Evolutionary conservation across 1,139 yeast genomes (phyloP).

Genomic region (Yamadazyma mexicana): DNA sequence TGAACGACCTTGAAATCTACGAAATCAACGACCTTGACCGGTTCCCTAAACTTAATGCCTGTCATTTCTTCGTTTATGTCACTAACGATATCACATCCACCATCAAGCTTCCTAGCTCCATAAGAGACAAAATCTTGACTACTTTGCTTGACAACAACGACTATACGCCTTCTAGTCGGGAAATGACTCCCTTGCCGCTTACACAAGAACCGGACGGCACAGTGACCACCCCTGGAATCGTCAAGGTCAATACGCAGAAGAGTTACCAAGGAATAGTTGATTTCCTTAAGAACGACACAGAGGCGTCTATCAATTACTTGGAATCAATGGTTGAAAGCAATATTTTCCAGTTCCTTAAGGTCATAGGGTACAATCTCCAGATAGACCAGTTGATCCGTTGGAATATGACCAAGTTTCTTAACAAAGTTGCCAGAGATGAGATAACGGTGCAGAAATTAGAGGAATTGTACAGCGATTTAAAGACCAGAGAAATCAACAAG

Average conservation of each 20-base stretch:
- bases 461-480: constrained; percentile 18
- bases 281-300: constrained; percentile 31
- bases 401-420: constrained; percentile 25
- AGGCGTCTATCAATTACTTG: constrained; percentile 32
- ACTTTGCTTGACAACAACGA: constrained; percentile 43
- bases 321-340: constrained; percentile 36
- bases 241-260: constrained; percentile 36
- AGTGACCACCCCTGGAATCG: constrained; percentile 21
- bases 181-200: constrained; percentile 26
- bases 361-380: constrained; percentile 28
- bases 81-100: constrained; percentile 25
- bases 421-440: constrained; percentile 12
- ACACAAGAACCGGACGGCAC: constrained; percentile 16
- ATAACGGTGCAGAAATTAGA: constrained; percentile 12
- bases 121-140: constrained; percentile 27
- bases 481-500: constrained; percentile 23
- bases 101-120: constrained; percentile 18
- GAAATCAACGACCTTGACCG: constrained; percentile 27
- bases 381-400: constrained; percentile 22
- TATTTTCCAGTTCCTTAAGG: constrained; percentile 34
- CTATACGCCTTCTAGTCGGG: constrained; percentile 38
- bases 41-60: constrained; percentile 16
- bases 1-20: constrained; percentile 20
- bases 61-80: constrained; percentile 34
- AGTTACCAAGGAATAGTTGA: constrained; percentile 31